These are phyloP conservation scores for Gymnopus androsaceus DNA, from an alignment of 1,284 basidiomycete genomes.

Conservation along the genomic window DNA sequence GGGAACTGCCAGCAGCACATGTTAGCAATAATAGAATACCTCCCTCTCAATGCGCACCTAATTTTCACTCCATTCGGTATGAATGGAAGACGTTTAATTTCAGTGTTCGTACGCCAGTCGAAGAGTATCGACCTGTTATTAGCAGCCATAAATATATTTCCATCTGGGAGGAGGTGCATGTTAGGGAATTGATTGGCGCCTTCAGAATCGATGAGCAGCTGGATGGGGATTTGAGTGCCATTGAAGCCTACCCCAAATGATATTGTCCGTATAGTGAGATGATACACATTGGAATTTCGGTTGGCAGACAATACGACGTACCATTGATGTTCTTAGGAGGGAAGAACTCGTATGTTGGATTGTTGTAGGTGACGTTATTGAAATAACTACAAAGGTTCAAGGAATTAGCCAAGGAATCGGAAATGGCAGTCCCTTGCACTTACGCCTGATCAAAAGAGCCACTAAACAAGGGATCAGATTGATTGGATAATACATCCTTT, in stretches of 20 bases:
- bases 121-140: slow-evolving; percentile 40
- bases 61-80: slow-evolving; percentile 24
- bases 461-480: no score
- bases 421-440: no score
- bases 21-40: background rate
- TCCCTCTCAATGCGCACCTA: slow-evolving; percentile 34
- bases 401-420: no score
- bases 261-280: slow-evolving; percentile 35
- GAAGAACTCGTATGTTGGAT: slow-evolving; percentile 20
- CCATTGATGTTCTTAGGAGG: slow-evolving; percentile 15
- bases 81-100: slow-evolving; percentile 13
- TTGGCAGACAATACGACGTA: slow-evolving; percentile 20
- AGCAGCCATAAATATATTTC: slow-evolving; percentile 17
- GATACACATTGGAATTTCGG: slow-evolving; percentile 44
- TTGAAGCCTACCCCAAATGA: background rate
- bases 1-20: no score
- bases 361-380: no score
- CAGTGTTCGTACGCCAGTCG: slow-evolving; percentile 43
- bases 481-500: no score
- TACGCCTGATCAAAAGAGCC: no score
- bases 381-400: no score
- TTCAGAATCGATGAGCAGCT: background rate
- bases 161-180: slow-evolving; percentile 12
- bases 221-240: background rate
- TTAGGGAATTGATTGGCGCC: background rate